phyloP scores from a whole-genome alignment of 140 eudicot genomes.

The Artemisia princeps region DNA sequence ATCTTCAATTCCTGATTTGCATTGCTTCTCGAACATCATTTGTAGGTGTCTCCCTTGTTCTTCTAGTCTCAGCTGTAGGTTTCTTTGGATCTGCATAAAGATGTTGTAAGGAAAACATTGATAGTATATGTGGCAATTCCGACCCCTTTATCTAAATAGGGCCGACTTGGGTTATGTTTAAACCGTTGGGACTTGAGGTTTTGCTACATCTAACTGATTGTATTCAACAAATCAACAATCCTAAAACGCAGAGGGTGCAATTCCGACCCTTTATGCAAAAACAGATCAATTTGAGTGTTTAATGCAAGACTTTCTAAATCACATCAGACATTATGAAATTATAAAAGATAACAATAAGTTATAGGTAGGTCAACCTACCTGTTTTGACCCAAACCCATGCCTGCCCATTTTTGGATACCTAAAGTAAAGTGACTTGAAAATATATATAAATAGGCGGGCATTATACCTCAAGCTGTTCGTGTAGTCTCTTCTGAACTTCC shows the following conservation, averaged over 20 bases:
- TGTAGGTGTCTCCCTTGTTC: slow-evolving; percentile 87
- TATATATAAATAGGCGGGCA: background rate
- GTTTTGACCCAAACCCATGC: background rate
- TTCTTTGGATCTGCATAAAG: slow-evolving; percentile 62
- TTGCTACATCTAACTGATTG: too few species aligned
- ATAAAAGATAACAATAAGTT: background rate
- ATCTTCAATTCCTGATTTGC: slow-evolving; percentile 47
- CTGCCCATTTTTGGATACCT: background rate
- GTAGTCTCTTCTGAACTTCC: slow-evolving; percentile 93
- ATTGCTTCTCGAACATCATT: slow-evolving; percentile 86
- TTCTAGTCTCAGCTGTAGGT: slow-evolving; percentile 76
- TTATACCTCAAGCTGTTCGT: slow-evolving; percentile 92
- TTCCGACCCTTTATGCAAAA: background rate
- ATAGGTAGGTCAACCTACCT: background rate
- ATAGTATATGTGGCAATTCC: too few species aligned
- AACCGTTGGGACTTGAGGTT: too few species aligned
- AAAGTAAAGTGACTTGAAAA: background rate
- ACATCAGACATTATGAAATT: background rate
- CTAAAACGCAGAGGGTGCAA: background rate
- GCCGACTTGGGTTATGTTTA: too few species aligned
- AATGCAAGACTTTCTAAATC: too few species aligned
- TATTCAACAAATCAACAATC: background rate
- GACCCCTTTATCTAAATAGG: too few species aligned
- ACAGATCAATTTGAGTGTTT: background rate
- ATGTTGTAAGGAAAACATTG: background rate